Evolutionary conservation across 2,329 filamentous ascomycete species (phyloP).

Genomic region (Aspergillus fumigatus): DNA sequence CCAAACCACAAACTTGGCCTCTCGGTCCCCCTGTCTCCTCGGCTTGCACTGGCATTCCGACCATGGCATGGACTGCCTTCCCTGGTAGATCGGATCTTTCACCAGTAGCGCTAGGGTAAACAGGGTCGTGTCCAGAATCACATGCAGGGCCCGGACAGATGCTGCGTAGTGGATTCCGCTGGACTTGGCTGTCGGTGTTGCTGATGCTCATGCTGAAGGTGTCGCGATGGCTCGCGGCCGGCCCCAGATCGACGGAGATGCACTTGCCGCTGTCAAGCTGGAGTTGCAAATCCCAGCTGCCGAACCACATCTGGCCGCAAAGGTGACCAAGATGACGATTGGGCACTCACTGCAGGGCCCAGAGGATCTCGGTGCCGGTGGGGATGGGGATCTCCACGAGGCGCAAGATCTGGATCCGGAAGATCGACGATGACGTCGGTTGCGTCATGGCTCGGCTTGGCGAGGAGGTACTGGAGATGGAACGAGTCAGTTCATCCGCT

Average conservation of each 20-base stretch:
- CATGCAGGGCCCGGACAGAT: slow-evolving; percentile 14
- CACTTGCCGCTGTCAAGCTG: slow-evolving; percentile 6
- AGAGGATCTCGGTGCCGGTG: not conserved
- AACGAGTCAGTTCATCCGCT: slow-evolving; percentile 7
- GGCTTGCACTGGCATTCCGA: slow-evolving; percentile 3
- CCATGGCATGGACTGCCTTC: slow-evolving; percentile 16
- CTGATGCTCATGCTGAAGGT: slow-evolving; percentile 5
- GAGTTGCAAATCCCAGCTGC: slow-evolving; percentile 12
- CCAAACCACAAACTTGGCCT: slow-evolving; percentile 19
- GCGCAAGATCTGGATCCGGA: slow-evolving; percentile 12
- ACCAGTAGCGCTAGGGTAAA: slow-evolving; percentile 18
- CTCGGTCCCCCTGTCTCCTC: slow-evolving; percentile 12
- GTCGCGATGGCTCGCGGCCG: slow-evolving; percentile 19
- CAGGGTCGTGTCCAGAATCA: slow-evolving; percentile 9
- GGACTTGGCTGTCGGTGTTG: not conserved
- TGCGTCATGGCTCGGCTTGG: slow-evolving; percentile 4
- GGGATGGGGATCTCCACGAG: slow-evolving; percentile 12
- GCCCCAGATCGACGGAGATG: slow-evolving; percentile 16
- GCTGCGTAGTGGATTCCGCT: not conserved
- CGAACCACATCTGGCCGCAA: not conserved
- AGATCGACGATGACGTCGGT: slow-evolving; percentile 15
- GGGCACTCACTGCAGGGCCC: not conserved
- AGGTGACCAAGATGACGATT: not conserved
- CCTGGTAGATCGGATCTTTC: slow-evolving; percentile 20
- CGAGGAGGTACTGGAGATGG: slow-evolving; percentile 19